phyloP scores from a whole-genome alignment of 2,329 filamentous ascomycete species.

The Colletotrichum viniferum region DNA sequence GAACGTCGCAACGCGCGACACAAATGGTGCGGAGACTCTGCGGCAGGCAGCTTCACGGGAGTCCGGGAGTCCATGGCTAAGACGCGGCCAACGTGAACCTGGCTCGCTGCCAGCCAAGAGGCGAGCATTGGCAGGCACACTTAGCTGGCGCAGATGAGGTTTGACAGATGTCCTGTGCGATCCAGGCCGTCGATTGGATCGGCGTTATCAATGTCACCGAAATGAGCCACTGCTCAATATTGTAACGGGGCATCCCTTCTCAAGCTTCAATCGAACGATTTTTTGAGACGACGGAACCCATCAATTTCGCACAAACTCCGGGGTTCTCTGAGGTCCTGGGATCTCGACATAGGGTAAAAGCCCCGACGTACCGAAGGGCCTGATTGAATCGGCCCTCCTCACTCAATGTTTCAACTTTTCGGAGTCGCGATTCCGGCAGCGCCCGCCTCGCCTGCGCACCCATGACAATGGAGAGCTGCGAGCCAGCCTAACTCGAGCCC shows the following conservation, averaged over 20 bases:
- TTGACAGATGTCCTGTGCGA: not conserved
- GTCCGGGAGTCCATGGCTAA: not conserved
- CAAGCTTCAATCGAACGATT: not conserved
- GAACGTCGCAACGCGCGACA: not conserved
- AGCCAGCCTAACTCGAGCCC: not conserved
- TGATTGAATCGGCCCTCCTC: not conserved
- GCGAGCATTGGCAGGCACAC: not conserved
- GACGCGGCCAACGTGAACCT: not conserved
- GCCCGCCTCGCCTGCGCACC: not conserved
- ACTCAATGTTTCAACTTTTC: not conserved
- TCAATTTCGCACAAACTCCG: not conserved
- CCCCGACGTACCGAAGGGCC: not conserved
- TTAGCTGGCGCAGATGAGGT: not conserved
- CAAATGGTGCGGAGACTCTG: not conserved
- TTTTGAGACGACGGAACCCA: not conserved
- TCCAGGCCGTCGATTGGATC: not conserved
- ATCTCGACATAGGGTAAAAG: not conserved
- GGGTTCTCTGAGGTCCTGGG: not conserved
- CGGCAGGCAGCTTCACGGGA: not conserved
- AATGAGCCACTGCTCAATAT: not conserved
- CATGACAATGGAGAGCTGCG: not conserved
- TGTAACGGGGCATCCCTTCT: not conserved
- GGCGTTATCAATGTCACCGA: not conserved
- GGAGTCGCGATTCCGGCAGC: not conserved
- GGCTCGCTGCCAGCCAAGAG: not conserved